A percentile compares a stretch with the other conserved stretches of the same genome.
Conservation (phyloP, 345 rosid genomes). For the Brassica cretica region DNA sequence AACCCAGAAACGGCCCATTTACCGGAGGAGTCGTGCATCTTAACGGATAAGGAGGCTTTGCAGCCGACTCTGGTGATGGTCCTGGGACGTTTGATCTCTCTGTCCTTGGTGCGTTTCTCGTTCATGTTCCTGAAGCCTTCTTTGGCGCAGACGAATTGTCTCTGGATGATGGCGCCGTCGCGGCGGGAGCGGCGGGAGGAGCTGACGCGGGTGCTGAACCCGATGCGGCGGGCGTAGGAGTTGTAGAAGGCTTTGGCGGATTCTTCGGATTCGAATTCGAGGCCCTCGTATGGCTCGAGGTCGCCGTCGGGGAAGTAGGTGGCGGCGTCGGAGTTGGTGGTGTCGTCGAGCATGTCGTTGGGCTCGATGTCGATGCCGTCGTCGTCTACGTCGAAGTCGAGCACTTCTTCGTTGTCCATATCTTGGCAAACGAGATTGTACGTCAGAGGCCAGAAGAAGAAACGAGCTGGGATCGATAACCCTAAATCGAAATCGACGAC, state of each 20-base stretch:
- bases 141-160: slow-evolving; percentile 69
- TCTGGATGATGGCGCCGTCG: slow-evolving; percentile 66
- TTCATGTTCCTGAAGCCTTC: slow-evolving; percentile 64
- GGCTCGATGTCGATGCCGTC: neutral
- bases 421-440: neutral
- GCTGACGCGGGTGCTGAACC: slow-evolving; percentile 56
- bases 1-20: slow-evolving; percentile 61
- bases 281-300: slow-evolving; percentile 64
- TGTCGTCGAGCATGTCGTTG: neutral
- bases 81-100: slow-evolving; percentile 66
- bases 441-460: no score
- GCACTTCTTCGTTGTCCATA: neutral
- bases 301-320: slow-evolving; percentile 46
- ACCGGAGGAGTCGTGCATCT: slow-evolving; percentile 66
- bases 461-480: no score
- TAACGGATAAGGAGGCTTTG: slow-evolving; percentile 59
- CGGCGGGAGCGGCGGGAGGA: slow-evolving; percentile 66
- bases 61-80: slow-evolving; percentile 60
- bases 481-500: no score
- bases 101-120: slow-evolving; percentile 60
- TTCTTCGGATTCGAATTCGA: slow-evolving; percentile 69
- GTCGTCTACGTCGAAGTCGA: neutral
- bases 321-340: slow-evolving; percentile 12
- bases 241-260: slow-evolving; percentile 68
- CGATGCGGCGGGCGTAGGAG: slow-evolving; percentile 58